Base-by-base conservation (phyloP, 352 stramenopile genomes). In the Globisporangium splendens region DNA sequence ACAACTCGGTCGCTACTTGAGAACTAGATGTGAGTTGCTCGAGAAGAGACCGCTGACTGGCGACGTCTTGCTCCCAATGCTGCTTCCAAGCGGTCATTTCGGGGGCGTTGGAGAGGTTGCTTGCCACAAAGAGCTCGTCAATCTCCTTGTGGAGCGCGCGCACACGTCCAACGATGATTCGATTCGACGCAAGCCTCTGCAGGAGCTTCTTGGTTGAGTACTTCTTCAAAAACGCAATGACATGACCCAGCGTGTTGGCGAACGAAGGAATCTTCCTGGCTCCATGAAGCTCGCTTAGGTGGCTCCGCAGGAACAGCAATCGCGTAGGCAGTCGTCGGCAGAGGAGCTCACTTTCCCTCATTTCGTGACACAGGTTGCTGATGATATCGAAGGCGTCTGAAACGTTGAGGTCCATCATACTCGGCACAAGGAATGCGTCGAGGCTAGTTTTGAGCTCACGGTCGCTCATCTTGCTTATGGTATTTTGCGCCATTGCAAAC, bases 201-300 rank as follows among this genome's bases (percentile, higher is more conserved):
- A 53, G 3, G 38, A 39, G 12, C 14, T 42, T 55, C 53, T 61
- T 65, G 2, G 10, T 38, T 14, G 17, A 21, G n/a, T 65, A 46
- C 35, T 43, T 33, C 20, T 59, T 21, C 28, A 57, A 20, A 11
- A 64, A 64, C 55, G 56, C 62, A 18, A 63, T 44, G 67, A 71
- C 71, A 15, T 61, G 50, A 31, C 42, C 44, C 24, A 74, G 62
- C 4, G 56, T 65, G 42, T 63, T 39, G 48, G 58, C 48, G 42
- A 77, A 52, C 62, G 69, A 46, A 66, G 63, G 35, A 69, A 56
- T 55, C 65, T 54, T 67, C 56, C 69, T 48, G 4, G 53, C 63
- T 46, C 44, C 66, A 38, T 44, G 61, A 56, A n/a, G 72, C 58
- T 14, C 70, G 48, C 22, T 64, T 1, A 24, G 5, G 3, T 2